Base-by-base conservation (phyloP, 2,329 filamentous ascomycete species). In the Nigrograna mackinnonii region DNA sequence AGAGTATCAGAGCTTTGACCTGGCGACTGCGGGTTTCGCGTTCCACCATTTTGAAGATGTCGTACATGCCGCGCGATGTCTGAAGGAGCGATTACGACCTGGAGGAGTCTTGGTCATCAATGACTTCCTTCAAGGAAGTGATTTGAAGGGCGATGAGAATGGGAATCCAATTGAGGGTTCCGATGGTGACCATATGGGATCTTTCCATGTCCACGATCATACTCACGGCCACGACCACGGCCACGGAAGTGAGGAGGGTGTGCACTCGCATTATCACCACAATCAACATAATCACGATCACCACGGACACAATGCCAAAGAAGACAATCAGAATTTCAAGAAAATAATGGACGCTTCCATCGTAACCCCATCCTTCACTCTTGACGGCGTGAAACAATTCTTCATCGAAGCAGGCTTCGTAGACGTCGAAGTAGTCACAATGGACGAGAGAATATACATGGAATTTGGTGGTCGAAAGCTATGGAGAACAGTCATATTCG, bases 91-190 rank as follows among this genome's bases (percentile, higher is more conserved):
- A 7, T 70, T 91, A 44, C 79, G 77, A 49, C 77, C 79, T 3
- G 85, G 85, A 3, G 87, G 87, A 9, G 79, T 84, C 1, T 70
- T 89, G 33, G 69, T 89, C 36, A 79, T 91, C 41, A 70, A 86
- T 34, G 87, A 91, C 58, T 84, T 90, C 46, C 57, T 86, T 14
- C 73, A 82, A 6, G 80, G 85, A 51, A 73, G 57, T 1, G 65
- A 67, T 49, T 2, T 58, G 5, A 37, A 53, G 34, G 60, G 49
- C 14, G 62, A 56, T 40, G 62, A 61, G 31, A 22, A 63, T 3
- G 63, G 62, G 0, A 39, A 50, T 11, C 50, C 47, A 32, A 47
- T 53, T 16, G 50, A 44, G 22, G 60, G 42, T 17, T 65, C 41
- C 6, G 49, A 56, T 20, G 61, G 62, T 0, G 58, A 58, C 40